phyloP scores from a whole-genome alignment of 1,139 yeast genomes.

The Lodderomyces orthopsilosis region DNA sequence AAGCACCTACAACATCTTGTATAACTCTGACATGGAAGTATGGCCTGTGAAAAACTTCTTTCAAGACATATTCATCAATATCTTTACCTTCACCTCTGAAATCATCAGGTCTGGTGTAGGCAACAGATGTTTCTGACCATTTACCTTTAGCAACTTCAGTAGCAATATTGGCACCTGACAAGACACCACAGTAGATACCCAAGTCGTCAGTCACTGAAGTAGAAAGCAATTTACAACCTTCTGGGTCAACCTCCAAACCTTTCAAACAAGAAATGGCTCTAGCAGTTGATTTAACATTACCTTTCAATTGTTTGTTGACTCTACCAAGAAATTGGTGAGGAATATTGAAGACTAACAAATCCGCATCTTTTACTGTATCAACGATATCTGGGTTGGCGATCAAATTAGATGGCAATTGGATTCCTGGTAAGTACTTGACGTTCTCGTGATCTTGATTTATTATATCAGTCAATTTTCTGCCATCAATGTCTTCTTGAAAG shows the following conservation, averaged over 20 bases:
- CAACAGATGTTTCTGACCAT: slow-evolving; percentile 95
- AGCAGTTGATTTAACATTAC: slow-evolving; percentile 62
- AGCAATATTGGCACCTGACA: slow-evolving; percentile 94
- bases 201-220: slow-evolving; percentile 71
- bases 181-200: slow-evolving; percentile 88
- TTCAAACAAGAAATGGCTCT: slow-evolving; percentile 92
- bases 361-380: slow-evolving; percentile 71
- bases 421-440: slow-evolving; percentile 82
- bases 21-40: slow-evolving; percentile 92
- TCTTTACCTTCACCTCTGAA: slow-evolving; percentile 71
- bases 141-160: slow-evolving; percentile 90
- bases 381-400: slow-evolving; percentile 81
- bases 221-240: slow-evolving; percentile 78
- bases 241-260: slow-evolving; percentile 80
- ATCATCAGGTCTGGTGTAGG: slow-evolving; percentile 71
- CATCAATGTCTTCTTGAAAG: slow-evolving; percentile 73
- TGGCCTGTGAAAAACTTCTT: slow-evolving; percentile 85
- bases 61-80: slow-evolving; percentile 65
- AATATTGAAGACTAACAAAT: slow-evolving; percentile 81
- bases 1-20: slow-evolving; percentile 89
- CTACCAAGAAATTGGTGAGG: slow-evolving; percentile 89
- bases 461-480: slow-evolving; percentile 74
- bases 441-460: slow-evolving; percentile 86
- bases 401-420: slow-evolving; percentile 75
- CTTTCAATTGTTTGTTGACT: slow-evolving; percentile 71